Evolutionary conservation across 2,329 filamentous ascomycete genomes (phyloP).

Genomic region (Trichophyton verrucosum): DNA sequence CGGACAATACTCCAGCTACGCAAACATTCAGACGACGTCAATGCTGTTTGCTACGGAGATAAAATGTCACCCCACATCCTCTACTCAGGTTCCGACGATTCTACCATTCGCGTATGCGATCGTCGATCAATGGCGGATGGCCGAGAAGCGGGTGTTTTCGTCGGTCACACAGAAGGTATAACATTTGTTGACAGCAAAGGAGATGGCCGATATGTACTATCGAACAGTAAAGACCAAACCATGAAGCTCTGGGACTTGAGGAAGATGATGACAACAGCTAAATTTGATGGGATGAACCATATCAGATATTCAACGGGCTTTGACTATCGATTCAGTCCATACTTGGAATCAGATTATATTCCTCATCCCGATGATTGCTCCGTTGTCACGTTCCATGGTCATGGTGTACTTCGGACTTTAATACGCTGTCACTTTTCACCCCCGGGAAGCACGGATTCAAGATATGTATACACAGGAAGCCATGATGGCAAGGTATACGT

Average conservation of each 20-base stretch:
- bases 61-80: conserved; percentile 79
- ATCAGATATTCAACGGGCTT: conserved; percentile 45
- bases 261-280: conserved; percentile 66
- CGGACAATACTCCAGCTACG: conserved; percentile 59
- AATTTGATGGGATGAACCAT: conserved; percentile 41
- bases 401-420: conserved; percentile 75
- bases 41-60: conserved; percentile 92
- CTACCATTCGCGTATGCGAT: conserved; percentile 93
- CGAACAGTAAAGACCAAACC: conserved; percentile 89
- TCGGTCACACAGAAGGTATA: conserved; percentile 41
- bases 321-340: conserved; percentile 49
- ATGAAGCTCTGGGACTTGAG: conserved; percentile 96
- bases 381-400: conserved; percentile 83
- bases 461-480: conserved; percentile 88
- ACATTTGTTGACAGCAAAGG: conserved; percentile 70
- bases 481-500: conserved; percentile 81
- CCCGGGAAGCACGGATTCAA: conserved; percentile 67
- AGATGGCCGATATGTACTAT: conserved; percentile 77
- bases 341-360: conserved; percentile 42
- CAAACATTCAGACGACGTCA: conserved; percentile 81
- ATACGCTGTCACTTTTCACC: conserved; percentile 95
- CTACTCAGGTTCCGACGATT: conserved; percentile 91
- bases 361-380: conserved; percentile 78
- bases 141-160: conserved; percentile 51
- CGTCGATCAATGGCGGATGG: conserved; percentile 55